These are phyloP conservation scores for Debaryomyces sp. DNA, from an alignment of 1,139 yeast genomes.

Conservation along the genomic window DNA sequence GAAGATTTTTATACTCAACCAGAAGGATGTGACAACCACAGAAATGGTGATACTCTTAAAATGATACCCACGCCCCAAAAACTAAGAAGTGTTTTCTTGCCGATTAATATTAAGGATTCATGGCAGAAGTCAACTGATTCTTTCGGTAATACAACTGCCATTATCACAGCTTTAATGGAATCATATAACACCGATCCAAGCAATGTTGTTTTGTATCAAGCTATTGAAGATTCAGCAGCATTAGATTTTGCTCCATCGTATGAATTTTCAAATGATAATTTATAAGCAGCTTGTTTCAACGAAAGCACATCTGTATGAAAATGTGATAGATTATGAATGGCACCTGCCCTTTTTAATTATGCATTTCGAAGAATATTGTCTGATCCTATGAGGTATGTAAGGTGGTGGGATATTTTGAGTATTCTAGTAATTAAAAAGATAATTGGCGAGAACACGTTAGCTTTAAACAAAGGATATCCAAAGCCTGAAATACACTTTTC, in stretches of 20 bases:
- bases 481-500: constrained; percentile 31
- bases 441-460: constrained; percentile 24
- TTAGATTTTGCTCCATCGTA: constrained; percentile 37
- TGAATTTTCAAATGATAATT: constrained; percentile 15
- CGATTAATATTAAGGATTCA: constrained; percentile 22
- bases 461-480: constrained; percentile 16
- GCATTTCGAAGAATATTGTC: constrained; percentile 16
- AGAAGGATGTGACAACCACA: constrained; percentile 19
- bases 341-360: constrained; percentile 14
- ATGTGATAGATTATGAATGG: constrained; percentile 14
- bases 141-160: constrained; percentile 31
- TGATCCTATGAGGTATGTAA: constrained; percentile 19
- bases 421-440: constrained; percentile 14
- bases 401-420: constrained; percentile 12
- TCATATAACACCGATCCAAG: constrained; percentile 33
- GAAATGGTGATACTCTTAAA: constrained; percentile 24
- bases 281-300: constrained; percentile 11
- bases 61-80: constrained; percentile 23
- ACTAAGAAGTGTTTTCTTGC: constrained; percentile 17
- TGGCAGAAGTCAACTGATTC: constrained; percentile 40
- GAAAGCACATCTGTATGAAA: constrained; percentile 15
- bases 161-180: constrained; percentile 33
- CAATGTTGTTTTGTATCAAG: constrained; percentile 33
- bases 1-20: constrained; percentile 28
- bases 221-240: constrained; percentile 34